A percentile compares a stretch with the other conserved stretches of the same genome.
phyloP scores from a whole-genome alignment of 495 filamentous ascomycete genomes.

The Xylaria nigripes region DNA sequence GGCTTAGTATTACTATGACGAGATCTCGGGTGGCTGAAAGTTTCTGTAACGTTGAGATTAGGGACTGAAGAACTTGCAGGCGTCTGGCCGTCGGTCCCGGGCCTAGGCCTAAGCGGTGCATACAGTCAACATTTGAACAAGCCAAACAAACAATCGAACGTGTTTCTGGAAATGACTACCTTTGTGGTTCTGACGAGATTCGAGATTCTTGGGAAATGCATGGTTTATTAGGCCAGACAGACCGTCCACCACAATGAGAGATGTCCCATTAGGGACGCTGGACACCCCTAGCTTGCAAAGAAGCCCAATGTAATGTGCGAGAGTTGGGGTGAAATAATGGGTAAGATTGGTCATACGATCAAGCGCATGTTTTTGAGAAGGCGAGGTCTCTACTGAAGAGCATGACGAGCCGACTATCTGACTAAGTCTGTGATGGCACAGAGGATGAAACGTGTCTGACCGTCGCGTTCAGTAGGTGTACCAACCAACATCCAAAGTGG shows the following conservation, averaged over 20 bases:
- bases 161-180: conserved; percentile 17
- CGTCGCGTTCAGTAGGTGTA: neutral
- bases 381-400: neutral
- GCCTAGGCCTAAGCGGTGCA: conserved; percentile 23
- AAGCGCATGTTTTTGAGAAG: neutral
- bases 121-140: neutral
- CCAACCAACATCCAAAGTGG: neutral
- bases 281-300: conserved; percentile 51
- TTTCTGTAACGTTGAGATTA: conserved; percentile 48
- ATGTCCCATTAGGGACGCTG: conserved; percentile 52
- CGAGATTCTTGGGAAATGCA: conserved; percentile 51
- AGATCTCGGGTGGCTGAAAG: conserved; percentile 61
- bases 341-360: conserved; percentile 18
- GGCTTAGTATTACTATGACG: conserved; percentile 61
- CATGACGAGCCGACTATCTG: conserved; percentile 14
- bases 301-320: conserved; percentile 72
- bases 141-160: conserved; percentile 10
- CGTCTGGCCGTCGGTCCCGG: conserved; percentile 29
- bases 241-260: conserved; percentile 67
- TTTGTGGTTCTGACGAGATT: conserved; percentile 20
- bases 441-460: conserved; percentile 13
- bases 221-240: conserved; percentile 65
- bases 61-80: conserved; percentile 37
- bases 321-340: conserved; percentile 37
- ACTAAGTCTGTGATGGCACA: conserved; percentile 17